These are phyloP conservation scores for Pseudocercospora ulei DNA, from an alignment of 2,329 filamentous ascomycete genomes.

Conservation along the genomic window DNA sequence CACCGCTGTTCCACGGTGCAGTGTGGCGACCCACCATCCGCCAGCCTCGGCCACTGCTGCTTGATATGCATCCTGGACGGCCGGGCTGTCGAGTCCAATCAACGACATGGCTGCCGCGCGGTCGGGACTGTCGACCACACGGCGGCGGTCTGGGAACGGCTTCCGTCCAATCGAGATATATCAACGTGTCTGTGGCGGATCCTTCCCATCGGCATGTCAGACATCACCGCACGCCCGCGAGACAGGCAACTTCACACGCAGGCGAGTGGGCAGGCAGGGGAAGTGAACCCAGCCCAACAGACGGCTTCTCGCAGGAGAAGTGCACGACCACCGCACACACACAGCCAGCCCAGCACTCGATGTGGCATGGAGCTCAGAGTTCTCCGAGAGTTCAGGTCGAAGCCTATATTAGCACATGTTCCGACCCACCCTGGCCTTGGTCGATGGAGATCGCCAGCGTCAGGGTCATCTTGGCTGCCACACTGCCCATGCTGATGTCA, in stretches of 20 bases:
- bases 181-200: constrained; percentile 10
- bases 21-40: constrained; percentile 67
- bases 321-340: too few relatives aligned
- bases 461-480: constrained; percentile 7
- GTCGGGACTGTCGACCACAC: constrained; percentile 9
- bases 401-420: constrained; percentile 5
- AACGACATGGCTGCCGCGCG: constrained; percentile 61
- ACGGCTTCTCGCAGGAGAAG: constrained; percentile 7
- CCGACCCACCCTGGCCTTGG: constrained; percentile 5
- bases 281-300: constrained; percentile 7
- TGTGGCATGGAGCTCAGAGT: constrained; percentile 1
- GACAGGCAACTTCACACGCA: constrained; percentile 5
- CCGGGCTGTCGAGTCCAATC: constrained; percentile 78
- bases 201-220: constrained; percentile 16
- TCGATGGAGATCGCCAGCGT: too few relatives aligned
- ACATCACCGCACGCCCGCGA: constrained; percentile 20
- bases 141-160: constrained; percentile 9
- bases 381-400: constrained; percentile 6
- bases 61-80: constrained; percentile 77
- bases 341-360: constrained; percentile 9
- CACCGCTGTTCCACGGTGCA: neutral
- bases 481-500: neutral
- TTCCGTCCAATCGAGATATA: constrained; percentile 7
- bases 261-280: constrained; percentile 3
- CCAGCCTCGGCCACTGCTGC: constrained; percentile 69